Evolutionary conservation across 2,329 filamentous ascomycete genomes (phyloP), one percentile per base, ranked within the genome.

Genomic region (Penicillium sp.): DNA sequence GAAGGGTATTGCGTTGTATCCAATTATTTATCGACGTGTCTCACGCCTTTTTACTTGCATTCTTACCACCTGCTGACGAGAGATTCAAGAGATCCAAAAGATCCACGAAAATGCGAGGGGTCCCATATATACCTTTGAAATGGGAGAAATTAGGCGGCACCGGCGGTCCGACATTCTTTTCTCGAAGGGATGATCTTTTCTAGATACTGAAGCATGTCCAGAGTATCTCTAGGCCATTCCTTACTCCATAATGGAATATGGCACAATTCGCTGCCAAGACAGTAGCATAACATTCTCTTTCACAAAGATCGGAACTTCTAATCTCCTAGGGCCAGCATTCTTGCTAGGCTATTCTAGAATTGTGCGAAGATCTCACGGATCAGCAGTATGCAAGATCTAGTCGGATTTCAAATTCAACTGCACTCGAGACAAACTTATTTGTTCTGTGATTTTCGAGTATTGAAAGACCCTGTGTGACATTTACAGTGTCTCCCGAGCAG

Each of bases 11-110:
- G 15, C 16, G 3, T 44, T 15, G 16, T 31, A 5, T 29, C 27
- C 49, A 56, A 56, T 47, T 8, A 53, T 41, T 29, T 31, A 2
- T 52, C 40, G 21, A 44, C 47, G 16, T 56, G 27, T 56, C 43
- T 21, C 41, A 56, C 36, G 40, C 21, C 33, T 46, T 33, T 23
- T 15, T 7, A 29, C 29, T 46, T 19, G 40, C 40, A 45, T 50
- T 50, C 53, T 55, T 39, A 36, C n/a, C 19, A 31, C n/a, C 38
- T 19, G 38, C n/a, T 23, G 21, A 16, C 5, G 4, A 9, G 19
- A 23, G n/a, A 23, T 41, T 13, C 25, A n/a, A 25, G 13, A 23
- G 9, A 44, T 3, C 23, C 8, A 5, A 9, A 19, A n/a, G 8
- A 25, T 41, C 2, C 11, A 10, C n/a, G n/a, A 13, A 27, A 41